Conservation (phyloP, 345 rosid species). For the Ceriops zippeliana region DNA sequence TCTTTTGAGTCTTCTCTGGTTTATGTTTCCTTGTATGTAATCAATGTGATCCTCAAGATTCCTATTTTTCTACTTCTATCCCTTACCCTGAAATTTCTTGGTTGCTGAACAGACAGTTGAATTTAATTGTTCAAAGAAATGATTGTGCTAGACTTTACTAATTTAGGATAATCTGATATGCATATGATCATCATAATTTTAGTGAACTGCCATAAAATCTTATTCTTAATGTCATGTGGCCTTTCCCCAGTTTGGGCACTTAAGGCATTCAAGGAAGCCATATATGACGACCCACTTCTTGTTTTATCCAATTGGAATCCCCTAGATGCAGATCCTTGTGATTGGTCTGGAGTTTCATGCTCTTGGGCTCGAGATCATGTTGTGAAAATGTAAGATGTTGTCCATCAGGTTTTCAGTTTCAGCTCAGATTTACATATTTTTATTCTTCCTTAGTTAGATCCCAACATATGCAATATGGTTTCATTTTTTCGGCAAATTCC, state of each 20-base stretch:
- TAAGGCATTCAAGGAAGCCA: constrained; percentile 72
- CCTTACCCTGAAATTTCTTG: constrained; percentile 9
- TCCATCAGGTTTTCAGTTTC: not conserved
- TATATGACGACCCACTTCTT: constrained; percentile 76
- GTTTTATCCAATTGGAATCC: constrained; percentile 82
- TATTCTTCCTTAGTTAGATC: constrained; percentile 9
- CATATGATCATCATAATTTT: not conserved
- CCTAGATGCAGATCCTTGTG: constrained; percentile 81
- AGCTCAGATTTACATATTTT: not conserved
- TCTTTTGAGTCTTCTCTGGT: not conserved
- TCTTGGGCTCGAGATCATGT: constrained; percentile 60
- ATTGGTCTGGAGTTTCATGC: constrained; percentile 73
- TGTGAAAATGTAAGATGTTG: constrained; percentile 61
- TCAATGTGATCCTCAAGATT: too few relatives aligned
- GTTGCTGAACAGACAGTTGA: constrained; percentile 2
- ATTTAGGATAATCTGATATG: not conserved
- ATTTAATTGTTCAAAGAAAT: constrained; percentile 13
- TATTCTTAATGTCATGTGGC: constrained; percentile 15
- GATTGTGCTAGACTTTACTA: not conserved
- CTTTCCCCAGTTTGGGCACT: constrained; percentile 61
- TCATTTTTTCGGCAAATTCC: not conserved
- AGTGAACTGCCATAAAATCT: not conserved
- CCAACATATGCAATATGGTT: not conserved
- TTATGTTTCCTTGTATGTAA: not conserved
- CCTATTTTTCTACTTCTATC: not conserved